These are phyloP conservation scores for Novymonas esmeraldas DNA, from an alignment of 208 protist genomes.

Conservation along the genomic window DNA sequence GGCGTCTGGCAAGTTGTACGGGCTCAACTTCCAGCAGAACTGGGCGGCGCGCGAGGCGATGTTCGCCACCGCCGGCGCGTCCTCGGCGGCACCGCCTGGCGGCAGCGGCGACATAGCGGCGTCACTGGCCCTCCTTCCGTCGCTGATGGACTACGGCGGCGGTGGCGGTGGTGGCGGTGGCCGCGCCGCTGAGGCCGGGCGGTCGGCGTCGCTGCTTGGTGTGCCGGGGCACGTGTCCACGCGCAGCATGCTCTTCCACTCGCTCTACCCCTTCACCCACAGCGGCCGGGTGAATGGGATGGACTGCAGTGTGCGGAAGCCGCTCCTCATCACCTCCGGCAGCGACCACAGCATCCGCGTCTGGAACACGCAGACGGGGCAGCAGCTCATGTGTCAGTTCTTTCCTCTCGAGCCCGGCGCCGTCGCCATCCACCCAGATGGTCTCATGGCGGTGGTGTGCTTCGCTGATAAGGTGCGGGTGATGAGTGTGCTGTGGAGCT, in stretches of 20 bases:
- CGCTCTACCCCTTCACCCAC: slow-evolving; percentile 88
- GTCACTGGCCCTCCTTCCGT: neutral
- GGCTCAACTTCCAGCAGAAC: slow-evolving; percentile 50
- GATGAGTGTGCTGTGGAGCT: slow-evolving; percentile 94
- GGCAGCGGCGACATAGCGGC: neutral
- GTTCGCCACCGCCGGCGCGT: slow-evolving; percentile 9
- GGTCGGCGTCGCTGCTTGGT: slow-evolving; percentile 10
- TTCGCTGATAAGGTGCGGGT: slow-evolving; percentile 95
- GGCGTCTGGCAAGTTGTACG: slow-evolving; percentile 63
- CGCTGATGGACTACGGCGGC: neutral
- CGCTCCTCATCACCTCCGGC: slow-evolving; percentile 92
- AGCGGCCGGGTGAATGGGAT: slow-evolving; percentile 88
- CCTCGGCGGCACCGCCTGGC: neutral
- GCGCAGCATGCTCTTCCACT: slow-evolving; percentile 53
- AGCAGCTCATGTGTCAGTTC: slow-evolving; percentile 85
- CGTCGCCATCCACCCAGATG: slow-evolving; percentile 94
- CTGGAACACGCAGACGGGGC: slow-evolving; percentile 95
- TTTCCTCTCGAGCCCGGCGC: slow-evolving; percentile 89
- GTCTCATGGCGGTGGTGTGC: slow-evolving; percentile 93
- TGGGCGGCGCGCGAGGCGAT: slow-evolving; percentile 39
- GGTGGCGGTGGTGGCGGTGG: slow-evolving; percentile 2
- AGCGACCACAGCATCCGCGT: slow-evolving; percentile 93
- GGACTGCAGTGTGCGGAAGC: slow-evolving; percentile 94
- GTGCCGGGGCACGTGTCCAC: neutral
- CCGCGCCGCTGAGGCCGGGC: neutral